Conservation (phyloP, 2,329 filamentous ascomycete species). For the Fusarium sp. region DNA sequence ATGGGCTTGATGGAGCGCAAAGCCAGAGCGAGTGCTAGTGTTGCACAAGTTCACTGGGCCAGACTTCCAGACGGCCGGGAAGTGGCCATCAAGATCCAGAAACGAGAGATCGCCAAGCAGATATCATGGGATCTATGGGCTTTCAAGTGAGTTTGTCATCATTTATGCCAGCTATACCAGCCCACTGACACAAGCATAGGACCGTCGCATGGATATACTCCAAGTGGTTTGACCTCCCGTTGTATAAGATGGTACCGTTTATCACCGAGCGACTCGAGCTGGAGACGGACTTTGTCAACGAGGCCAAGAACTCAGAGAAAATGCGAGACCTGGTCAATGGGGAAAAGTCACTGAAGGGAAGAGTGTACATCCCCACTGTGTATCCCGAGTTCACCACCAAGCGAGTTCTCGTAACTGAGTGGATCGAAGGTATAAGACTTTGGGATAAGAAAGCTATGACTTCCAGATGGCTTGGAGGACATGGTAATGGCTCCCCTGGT, state of each 20-base stretch:
- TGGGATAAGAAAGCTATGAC: constrained; percentile 92
- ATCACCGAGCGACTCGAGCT: constrained; percentile 92
- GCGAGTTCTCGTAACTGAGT: constrained; percentile 93
- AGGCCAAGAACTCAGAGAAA: constrained; percentile 87
- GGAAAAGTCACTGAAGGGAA: constrained; percentile 81
- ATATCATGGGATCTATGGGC: constrained; percentile 96
- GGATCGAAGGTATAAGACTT: constrained; percentile 94
- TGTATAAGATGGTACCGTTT: constrained; percentile 92
- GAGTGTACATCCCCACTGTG: constrained; percentile 90
- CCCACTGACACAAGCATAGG: constrained; percentile 57
- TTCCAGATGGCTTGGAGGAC: constrained; percentile 82
- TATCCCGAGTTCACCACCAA: constrained; percentile 86
- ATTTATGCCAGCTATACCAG: not conserved
- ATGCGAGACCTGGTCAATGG: constrained; percentile 84
- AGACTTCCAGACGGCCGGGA: constrained; percentile 87
- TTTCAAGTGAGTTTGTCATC: constrained; percentile 76
- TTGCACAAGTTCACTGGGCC: constrained; percentile 98
- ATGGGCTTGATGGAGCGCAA: constrained; percentile 74
- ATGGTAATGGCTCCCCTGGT: constrained; percentile 83
- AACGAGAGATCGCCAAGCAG: constrained; percentile 91
- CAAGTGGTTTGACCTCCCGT: constrained; percentile 91
- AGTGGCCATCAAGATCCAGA: constrained; percentile 97
- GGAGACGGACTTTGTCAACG: constrained; percentile 95
- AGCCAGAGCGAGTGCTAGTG: constrained; percentile 84
- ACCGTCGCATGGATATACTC: constrained; percentile 88